Evolutionary conservation across 2,329 filamentous ascomycete species (phyloP).

Genomic region (Fusarium udum): DNA sequence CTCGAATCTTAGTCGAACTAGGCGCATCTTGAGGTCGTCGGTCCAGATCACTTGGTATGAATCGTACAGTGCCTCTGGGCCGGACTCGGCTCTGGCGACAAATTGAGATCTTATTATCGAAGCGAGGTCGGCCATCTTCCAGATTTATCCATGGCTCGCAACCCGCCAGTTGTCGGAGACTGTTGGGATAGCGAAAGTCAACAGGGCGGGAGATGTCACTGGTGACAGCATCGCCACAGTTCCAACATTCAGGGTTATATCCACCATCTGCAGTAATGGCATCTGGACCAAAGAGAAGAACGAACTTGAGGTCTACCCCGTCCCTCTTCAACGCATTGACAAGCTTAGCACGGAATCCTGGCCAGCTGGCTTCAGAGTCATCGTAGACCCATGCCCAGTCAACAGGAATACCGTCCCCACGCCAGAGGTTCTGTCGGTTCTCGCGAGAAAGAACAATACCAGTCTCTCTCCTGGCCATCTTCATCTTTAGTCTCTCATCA

Average conservation of each 20-base stretch:
- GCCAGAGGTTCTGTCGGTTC: conserved; percentile 44
- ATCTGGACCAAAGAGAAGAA: conserved; percentile 41
- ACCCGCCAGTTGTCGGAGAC: conserved; percentile 34
- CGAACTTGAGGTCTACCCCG: conserved; percentile 34
- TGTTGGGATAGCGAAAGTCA: conserved; percentile 40
- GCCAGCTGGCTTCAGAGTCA: conserved; percentile 27
- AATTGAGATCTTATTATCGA: conserved; percentile 16
- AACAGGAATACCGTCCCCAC: conserved; percentile 1
- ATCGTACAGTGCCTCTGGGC: conserved; percentile 31
- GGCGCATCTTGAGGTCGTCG: conserved; percentile 6
- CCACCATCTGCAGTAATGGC: conserved; percentile 19
- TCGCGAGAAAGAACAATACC: conserved; percentile 27
- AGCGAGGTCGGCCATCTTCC: neutral
- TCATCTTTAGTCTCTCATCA: conserved; percentile 39
- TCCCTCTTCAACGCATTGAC: neutral
- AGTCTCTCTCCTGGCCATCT: conserved; percentile 23
- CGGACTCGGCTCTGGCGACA: conserved; percentile 22
- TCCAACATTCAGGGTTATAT: conserved; percentile 33
- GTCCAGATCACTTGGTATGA: conserved; percentile 10
- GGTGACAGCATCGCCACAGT: conserved; percentile 38
- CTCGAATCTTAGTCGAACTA: conserved; percentile 40
- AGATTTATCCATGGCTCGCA: conserved; percentile 33
- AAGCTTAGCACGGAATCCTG: conserved; percentile 16
- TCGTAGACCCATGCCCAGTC: conserved; percentile 44
- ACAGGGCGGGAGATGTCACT: conserved; percentile 40